phyloP scores from a whole-genome alignment of 441 rosid genomes.

The Pelargonium myrrhifolium region DNA sequence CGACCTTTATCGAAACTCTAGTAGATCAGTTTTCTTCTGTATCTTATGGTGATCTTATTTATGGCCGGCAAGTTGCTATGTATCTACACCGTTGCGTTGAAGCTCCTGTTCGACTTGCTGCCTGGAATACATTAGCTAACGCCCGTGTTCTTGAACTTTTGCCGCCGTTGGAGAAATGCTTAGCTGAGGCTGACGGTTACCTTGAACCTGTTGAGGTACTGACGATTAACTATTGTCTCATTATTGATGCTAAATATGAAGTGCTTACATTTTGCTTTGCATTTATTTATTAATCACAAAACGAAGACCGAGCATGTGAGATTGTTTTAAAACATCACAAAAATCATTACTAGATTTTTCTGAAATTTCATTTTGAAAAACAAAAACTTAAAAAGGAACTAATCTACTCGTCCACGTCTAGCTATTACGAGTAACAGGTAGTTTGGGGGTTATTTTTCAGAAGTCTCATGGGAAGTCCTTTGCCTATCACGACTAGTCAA shows the following conservation, averaged over 20 bases:
- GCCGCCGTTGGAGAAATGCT: slow-evolving; percentile 61
- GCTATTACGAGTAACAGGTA: neutral
- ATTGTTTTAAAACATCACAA: neutral
- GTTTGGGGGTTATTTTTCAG: neutral
- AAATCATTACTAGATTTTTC: neutral
- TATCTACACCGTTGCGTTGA: slow-evolving; percentile 68
- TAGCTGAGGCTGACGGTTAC: slow-evolving; percentile 61
- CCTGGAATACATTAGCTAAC: slow-evolving; percentile 64
- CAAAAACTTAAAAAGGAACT: neutral
- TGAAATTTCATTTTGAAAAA: neutral
- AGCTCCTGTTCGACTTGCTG: slow-evolving; percentile 52
- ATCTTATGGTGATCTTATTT: slow-evolving; percentile 73
- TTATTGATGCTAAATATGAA: neutral
- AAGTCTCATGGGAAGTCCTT: neutral
- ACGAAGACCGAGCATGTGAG: neutral
- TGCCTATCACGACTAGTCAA: neutral
- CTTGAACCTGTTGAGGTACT: slow-evolving; percentile 83
- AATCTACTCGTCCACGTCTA: neutral
- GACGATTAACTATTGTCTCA: slow-evolving; percentile 7
- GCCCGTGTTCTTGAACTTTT: slow-evolving; percentile 75
- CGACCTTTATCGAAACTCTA: slow-evolving; percentile 63
- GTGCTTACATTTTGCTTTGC: neutral
- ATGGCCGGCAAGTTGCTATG: slow-evolving; percentile 71
- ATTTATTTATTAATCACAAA: neutral
- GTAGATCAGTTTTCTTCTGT: slow-evolving; percentile 79